Conservation (phyloP, 1,139 yeast species). For the Ogataea hybrid region DNA sequence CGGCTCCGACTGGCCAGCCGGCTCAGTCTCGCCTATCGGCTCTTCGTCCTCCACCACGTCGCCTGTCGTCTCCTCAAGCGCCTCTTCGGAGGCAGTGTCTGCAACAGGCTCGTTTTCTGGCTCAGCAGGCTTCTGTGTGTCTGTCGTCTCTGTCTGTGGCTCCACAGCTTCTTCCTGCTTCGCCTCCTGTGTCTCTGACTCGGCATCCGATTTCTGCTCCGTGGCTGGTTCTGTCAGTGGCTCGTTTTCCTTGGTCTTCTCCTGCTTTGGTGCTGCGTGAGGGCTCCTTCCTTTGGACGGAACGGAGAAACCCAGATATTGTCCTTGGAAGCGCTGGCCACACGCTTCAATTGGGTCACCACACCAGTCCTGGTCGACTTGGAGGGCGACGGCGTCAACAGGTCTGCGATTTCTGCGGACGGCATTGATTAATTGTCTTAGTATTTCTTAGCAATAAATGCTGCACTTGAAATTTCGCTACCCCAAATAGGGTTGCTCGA, state of each 20-base stretch:
- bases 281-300: conserved; percentile 31
- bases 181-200: neutral
- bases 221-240: neutral
- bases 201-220: neutral
- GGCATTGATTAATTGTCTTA: conserved; percentile 6
- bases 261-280: neutral
- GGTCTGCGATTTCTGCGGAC: conserved; percentile 23
- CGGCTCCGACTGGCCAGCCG: neutral
- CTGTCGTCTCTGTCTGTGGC: no score
- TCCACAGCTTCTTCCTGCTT: neutral
- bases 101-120: neutral
- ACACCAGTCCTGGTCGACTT: conserved; percentile 12
- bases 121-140: no score
- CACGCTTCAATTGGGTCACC: conserved; percentile 26
- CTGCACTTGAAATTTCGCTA: conserved; percentile 16
- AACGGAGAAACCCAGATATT: conserved; percentile 54
- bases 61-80: conserved; percentile 11
- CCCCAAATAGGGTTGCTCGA: conserved; percentile 11
- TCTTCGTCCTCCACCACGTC: conserved; percentile 15
- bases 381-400: conserved; percentile 17
- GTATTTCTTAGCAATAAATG: conserved; percentile 8
- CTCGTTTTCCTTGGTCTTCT: neutral
- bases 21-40: conserved; percentile 12
- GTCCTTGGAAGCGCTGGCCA: conserved; percentile 20
- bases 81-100: conserved; percentile 9